Percentiles rank a stretch among this genome's conserved stretches.
Evolutionary conservation across 78 protist species (phyloP).

Genomic region (Dictyostelium firmibasis): DNA sequence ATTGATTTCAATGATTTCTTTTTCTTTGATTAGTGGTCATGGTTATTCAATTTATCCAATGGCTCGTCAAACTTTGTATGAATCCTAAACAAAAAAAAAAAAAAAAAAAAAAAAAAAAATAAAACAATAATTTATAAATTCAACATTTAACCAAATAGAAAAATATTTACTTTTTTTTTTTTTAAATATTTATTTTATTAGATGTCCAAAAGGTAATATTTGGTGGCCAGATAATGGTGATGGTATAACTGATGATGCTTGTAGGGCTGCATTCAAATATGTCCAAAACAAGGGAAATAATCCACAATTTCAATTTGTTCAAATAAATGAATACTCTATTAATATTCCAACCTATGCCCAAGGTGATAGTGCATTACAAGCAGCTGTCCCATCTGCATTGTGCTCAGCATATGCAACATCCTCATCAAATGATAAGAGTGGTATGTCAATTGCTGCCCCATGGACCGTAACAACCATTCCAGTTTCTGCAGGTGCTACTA

Average conservation of each 20-base stretch:
- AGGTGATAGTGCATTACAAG: conserved; percentile 26
- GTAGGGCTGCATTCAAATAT: conserved; percentile 39
- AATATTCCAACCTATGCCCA: conserved; percentile 45
- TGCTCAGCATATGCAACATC: conserved; percentile 13
- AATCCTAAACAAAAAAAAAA: neutral
- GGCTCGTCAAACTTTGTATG: conserved; percentile 20
- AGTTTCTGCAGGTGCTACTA: neutral
- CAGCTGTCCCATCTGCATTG: conserved; percentile 16
- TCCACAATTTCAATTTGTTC: conserved; percentile 42
- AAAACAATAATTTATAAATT: neutral
- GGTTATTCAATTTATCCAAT: conserved; percentile 33
- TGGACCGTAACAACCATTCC: conserved; percentile 19
- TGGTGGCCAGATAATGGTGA: conserved; percentile 39
- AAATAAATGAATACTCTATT: conserved; percentile 35
- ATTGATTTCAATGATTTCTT: neutral
- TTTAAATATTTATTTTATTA: neutral
- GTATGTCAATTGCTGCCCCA: conserved; percentile 4
- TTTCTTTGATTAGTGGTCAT: conserved; percentile 45
- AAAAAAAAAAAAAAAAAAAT: neutral
- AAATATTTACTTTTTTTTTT: neutral
- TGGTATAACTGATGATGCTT: neutral
- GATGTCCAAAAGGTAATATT: neutral
- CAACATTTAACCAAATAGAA: neutral
- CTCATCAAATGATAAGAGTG: conserved; percentile 8
- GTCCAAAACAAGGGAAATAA: conserved; percentile 2